Percentiles rank a stretch among this genome's conserved stretches.
Evolutionary conservation across 1,284 basidiomycete genomes (phyloP).

Genomic region (Polyporus tsugae): DNA sequence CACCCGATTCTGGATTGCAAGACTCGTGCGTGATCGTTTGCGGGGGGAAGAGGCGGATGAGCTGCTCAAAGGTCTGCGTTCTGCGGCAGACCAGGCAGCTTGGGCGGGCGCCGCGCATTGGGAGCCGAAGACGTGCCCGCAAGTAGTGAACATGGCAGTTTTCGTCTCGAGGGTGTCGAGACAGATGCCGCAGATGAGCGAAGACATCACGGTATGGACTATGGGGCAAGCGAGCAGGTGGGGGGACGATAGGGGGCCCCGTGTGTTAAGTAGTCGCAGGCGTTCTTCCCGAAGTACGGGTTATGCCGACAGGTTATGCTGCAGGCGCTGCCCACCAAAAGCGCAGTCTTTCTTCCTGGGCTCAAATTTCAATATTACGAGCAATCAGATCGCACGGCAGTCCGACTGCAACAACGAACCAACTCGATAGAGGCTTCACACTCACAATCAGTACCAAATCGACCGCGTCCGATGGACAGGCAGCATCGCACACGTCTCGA

Average conservation of each 20-base stretch:
- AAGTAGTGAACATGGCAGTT: conserved; percentile 25
- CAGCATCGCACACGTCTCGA: conserved; percentile 64
- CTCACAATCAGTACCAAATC: conserved; percentile 72
- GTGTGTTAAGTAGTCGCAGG: not conserved
- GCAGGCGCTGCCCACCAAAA: not conserved
- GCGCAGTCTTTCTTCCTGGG: not conserved
- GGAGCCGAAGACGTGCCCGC: conserved; percentile 27
- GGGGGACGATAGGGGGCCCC: not conserved
- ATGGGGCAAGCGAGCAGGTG: not conserved
- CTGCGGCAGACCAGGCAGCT: conserved; percentile 33
- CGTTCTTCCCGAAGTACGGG: not conserved
- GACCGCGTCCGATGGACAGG: conserved; percentile 83
- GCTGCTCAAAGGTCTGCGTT: conserved; percentile 19
- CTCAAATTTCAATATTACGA: not conserved
- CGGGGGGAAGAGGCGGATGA: conserved; percentile 31
- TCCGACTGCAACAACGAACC: not conserved
- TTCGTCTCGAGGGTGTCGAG: conserved; percentile 23
- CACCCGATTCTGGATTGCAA: too few species aligned
- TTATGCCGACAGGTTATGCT: not conserved
- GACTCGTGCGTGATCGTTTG: too few species aligned
- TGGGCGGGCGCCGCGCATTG: conserved; percentile 30
- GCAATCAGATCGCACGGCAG: not conserved
- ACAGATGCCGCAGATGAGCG: conserved; percentile 32
- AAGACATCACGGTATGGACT: not conserved
- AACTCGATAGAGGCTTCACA: not conserved